These are phyloP conservation scores for Didymella keratinophila DNA, from an alignment of 2,329 filamentous ascomycete species.

Conservation along the genomic window DNA sequence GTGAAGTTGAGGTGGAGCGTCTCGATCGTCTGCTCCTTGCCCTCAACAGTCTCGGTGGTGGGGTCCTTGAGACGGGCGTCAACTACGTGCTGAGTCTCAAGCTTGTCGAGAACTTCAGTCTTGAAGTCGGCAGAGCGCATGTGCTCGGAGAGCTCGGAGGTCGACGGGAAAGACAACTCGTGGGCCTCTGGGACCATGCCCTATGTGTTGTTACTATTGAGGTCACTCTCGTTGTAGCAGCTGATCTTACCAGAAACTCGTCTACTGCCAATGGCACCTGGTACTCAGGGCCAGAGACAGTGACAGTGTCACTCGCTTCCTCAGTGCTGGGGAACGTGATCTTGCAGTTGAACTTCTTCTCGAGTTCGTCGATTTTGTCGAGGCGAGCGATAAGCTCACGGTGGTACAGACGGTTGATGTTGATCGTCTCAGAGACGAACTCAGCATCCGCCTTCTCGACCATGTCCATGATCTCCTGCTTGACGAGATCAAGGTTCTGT, in stretches of 20 bases:
- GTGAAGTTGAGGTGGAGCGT: slow-evolving; percentile 72
- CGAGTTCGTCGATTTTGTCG: slow-evolving; percentile 87
- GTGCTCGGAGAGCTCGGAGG: slow-evolving; percentile 78
- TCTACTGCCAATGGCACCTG: slow-evolving; percentile 97
- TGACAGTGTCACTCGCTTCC: slow-evolving; percentile 94
- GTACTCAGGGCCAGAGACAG: slow-evolving; percentile 95
- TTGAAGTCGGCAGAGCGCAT: slow-evolving; percentile 83
- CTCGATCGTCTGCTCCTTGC: slow-evolving; percentile 55
- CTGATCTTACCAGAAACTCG: slow-evolving; percentile 75
- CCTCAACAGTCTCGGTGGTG: slow-evolving; percentile 52
- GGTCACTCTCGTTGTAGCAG: no score
- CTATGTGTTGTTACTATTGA: slow-evolving; percentile 55
- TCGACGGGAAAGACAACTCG: slow-evolving; percentile 83
- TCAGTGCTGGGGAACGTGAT: slow-evolving; percentile 98
- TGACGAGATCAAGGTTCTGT: slow-evolving; percentile 94
- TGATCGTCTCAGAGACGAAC: slow-evolving; percentile 92
- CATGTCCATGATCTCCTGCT: slow-evolving; percentile 99
- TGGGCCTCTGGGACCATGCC: slow-evolving; percentile 98
- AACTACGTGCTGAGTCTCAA: slow-evolving; percentile 92
- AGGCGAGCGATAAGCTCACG: slow-evolving; percentile 90
- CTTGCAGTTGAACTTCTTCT: slow-evolving; percentile 99
- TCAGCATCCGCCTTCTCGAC: slow-evolving; percentile 97
- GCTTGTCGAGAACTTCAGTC: slow-evolving; percentile 79
- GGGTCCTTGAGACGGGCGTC: slow-evolving; percentile 74
- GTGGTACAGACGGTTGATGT: slow-evolving; percentile 93